phyloP scores from a whole-genome alignment of 352 stramenopile species.

The Phytopythium helicoides region DNA sequence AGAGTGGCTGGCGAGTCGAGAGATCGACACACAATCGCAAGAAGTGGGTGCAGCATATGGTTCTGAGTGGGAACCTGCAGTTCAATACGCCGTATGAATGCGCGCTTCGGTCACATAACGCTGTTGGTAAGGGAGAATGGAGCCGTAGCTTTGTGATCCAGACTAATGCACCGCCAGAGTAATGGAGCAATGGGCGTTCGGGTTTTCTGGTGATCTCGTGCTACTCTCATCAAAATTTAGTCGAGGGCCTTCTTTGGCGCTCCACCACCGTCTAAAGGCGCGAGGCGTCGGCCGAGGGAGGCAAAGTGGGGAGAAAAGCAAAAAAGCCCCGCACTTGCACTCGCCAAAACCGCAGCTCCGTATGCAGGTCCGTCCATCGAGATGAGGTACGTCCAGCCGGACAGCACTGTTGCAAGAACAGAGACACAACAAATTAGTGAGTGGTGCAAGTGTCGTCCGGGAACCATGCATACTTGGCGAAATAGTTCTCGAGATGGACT shows the following conservation, averaged over 20 bases:
- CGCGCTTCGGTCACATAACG: constrained; percentile 53
- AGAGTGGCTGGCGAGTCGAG: constrained; percentile 37
- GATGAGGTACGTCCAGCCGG: constrained; percentile 71
- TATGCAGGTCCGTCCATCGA: constrained; percentile 70
- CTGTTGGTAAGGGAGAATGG: constrained; percentile 61
- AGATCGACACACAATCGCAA: constrained; percentile 41
- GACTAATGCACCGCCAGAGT: constrained; percentile 33
- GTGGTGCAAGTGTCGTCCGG: not conserved
- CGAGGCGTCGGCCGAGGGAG: constrained; percentile 24
- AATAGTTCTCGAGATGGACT: constrained; percentile 80
- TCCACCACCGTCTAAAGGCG: constrained; percentile 2
- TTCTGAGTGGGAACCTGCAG: constrained; percentile 47
- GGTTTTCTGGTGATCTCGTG: constrained; percentile 1
- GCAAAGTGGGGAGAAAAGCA: constrained; percentile 66
- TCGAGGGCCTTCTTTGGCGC: constrained; percentile 32
- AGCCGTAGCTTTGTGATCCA: constrained; percentile 30
- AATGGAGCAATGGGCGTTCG: constrained; percentile 7
- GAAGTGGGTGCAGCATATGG: constrained; percentile 24
- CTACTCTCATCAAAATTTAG: constrained; percentile 10
- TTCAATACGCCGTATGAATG: constrained; percentile 63
- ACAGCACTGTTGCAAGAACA: constrained; percentile 47
- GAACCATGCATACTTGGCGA: constrained; percentile 48
- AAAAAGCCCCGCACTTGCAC: constrained; percentile 52
- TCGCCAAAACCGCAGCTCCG: constrained; percentile 60
- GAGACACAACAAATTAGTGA: not conserved